Evolutionary conservation across 228 moss, liverwort and hornwort genomes (phyloP), one percentile per base, ranked within the genome.

Genomic region (Sphagnum fallax): DNA sequence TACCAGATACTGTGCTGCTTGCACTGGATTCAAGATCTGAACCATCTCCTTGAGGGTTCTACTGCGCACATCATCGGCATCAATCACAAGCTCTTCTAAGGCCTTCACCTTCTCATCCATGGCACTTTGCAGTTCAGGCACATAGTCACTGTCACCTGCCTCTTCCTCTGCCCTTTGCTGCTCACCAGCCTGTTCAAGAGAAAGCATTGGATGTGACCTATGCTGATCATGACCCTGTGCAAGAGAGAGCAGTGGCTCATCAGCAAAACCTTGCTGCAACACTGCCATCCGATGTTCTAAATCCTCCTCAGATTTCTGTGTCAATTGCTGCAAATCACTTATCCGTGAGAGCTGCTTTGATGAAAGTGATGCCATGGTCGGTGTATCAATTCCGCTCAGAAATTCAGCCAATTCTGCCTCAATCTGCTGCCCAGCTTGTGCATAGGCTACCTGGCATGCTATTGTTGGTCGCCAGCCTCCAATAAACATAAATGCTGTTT

Each of bases 381-480:
- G 81, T 6, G 84, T 71, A 55, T 77, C 79, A 6, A 88, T 58
- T 12, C 81, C 87, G 16, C 60, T 72, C 53, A 88, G 68, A 69
- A 88, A 63, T 6, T 88, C 77, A 8, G 73, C 77, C 68, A 88
- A 68, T 32, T 88, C 84, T 4, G 70, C 72, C 76, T 88, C 84
- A 14, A 88, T 70, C 60, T 88, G 79, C 48, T 77, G 77, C 63
- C 84, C 87, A 55, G 79, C 74, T 62, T 81, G 81, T 1, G 87
- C 79, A 61, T 84, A 88, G 16, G 81, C 87, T 5, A 88, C 79
- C 58, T 81, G 81, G 49, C 81, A 84, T 0, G 74, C 72, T 75
- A 75, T 81, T 9, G 87, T 77, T 16, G 87, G 87, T 10, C 87
- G 81, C 87, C 87, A 88, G 8, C 87, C 87, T 8, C 87, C 87